phyloP scores from a whole-genome alignment of 2,329 filamentous ascomycete species.

The Alternaria tenuissima region DNA sequence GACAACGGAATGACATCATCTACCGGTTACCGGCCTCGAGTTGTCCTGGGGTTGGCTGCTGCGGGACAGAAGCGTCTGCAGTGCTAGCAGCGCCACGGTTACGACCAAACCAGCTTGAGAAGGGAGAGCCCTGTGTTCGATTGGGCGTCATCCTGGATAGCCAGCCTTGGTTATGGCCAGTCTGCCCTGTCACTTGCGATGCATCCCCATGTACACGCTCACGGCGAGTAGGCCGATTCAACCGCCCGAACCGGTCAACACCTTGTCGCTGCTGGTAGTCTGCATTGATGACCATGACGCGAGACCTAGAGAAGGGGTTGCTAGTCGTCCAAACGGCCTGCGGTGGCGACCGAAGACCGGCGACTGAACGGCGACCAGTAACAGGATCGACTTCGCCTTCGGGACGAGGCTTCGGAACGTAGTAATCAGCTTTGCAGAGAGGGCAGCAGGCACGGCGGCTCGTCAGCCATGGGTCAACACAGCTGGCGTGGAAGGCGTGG shows the following conservation, averaged over 20 bases:
- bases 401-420: constrained; percentile 86
- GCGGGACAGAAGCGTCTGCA: constrained; percentile 21
- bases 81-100: constrained; percentile 29
- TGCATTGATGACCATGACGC: constrained; percentile 38
- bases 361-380: constrained; percentile 40
- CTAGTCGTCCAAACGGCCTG: constrained; percentile 43
- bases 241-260: constrained; percentile 31
- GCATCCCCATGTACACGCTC: constrained; percentile 25
- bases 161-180: constrained; percentile 30
- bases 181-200: constrained; percentile 19
- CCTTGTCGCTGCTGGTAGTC: constrained; percentile 19
- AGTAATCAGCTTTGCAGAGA: constrained; percentile 97
- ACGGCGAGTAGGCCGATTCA: constrained; percentile 38
- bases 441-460: constrained; percentile 94
- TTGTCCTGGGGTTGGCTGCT: constrained; percentile 45
- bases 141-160: constrained; percentile 29
- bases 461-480: constrained; percentile 96
- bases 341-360: constrained; percentile 44
- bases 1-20: neutral
- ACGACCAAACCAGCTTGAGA: constrained; percentile 42
- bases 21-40: constrained; percentile 49
- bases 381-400: constrained; percentile 56
- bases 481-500: constrained; percentile 97
- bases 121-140: constrained; percentile 26
- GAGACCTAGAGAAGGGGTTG: constrained; percentile 46